phyloP scores from a whole-genome alignment of 805 yeast species.

The Tetrapisispora pingtungensis region DNA sequence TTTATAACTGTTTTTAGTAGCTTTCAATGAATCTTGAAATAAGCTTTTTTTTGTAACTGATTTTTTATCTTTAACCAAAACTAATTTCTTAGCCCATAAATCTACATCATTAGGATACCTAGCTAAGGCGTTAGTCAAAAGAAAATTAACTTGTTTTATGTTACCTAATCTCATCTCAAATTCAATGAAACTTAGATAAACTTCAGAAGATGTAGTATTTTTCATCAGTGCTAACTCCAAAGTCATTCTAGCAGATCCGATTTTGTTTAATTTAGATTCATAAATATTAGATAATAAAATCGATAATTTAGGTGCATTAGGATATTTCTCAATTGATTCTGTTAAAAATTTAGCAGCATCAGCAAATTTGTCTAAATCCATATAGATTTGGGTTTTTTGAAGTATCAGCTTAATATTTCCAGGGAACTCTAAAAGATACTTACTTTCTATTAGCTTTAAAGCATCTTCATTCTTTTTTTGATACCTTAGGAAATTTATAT shows the following conservation, averaged over 20 bases:
- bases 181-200: conserved; percentile 50
- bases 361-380: conserved; percentile 23
- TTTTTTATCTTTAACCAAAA: conserved; percentile 30
- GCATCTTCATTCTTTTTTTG: conserved; percentile 31
- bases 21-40: conserved; percentile 60
- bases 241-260: conserved; percentile 57
- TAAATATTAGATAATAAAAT: conserved; percentile 39
- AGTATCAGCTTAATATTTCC: conserved; percentile 43
- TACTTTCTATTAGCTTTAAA: conserved; percentile 30
- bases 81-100: conserved; percentile 59
- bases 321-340: conserved; percentile 41
- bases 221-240: conserved; percentile 56
- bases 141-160: conserved; percentile 39
- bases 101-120: conserved; percentile 46
- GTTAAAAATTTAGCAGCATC: conserved; percentile 41
- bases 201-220: conserved; percentile 38
- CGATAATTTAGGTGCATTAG: conserved; percentile 44
- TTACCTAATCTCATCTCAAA: conserved; percentile 49
- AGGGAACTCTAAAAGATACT: conserved; percentile 42
- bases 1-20: conserved; percentile 48
- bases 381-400: conserved; percentile 51
- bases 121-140: conserved; percentile 50
- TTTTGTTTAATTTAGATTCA: conserved; percentile 31
- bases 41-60: conserved; percentile 45
- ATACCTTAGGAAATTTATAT: conserved; percentile 42